These are phyloP conservation scores for Colletotrichum scovillei DNA, from an alignment of 2,329 filamentous ascomycete species.

Conservation along the genomic window DNA sequence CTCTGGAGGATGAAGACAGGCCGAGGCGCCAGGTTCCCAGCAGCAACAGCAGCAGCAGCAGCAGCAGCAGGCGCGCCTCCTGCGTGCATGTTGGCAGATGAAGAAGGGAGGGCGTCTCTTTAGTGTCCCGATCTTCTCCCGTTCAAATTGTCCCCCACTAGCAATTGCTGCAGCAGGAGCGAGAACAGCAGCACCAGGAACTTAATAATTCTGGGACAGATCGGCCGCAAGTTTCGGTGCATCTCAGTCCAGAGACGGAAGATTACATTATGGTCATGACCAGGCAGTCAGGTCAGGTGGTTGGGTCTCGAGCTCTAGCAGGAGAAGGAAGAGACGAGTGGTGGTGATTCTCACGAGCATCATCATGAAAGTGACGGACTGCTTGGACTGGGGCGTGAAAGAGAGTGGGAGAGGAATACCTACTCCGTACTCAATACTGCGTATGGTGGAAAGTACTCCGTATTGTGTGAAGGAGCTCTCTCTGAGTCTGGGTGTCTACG, in stretches of 20 bases:
- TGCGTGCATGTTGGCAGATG: not conserved
- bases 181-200: not conserved
- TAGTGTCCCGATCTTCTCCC: constrained; percentile 3
- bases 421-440: too few species aligned
- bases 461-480: not conserved
- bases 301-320: not conserved
- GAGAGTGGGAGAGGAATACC: not conserved
- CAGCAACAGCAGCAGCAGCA: not conserved
- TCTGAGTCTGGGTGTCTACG: not conserved
- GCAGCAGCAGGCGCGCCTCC: not conserved
- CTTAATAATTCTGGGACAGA: constrained; percentile 18
- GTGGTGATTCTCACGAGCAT: constrained; percentile 6
- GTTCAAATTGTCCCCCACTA: not conserved
- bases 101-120: not conserved
- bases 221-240: constrained; percentile 32
- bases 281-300: not conserved
- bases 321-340: constrained; percentile 1
- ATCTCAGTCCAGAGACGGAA: constrained; percentile 2
- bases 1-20: not conserved
- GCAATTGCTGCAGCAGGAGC: not conserved
- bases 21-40: not conserved
- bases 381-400: not conserved
- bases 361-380: not conserved
- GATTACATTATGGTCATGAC: not conserved
- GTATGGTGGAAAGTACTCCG: too few species aligned